phyloP scores from a whole-genome alignment of 768 basidiomycete species.

The Lentinula raphanica region DNA sequence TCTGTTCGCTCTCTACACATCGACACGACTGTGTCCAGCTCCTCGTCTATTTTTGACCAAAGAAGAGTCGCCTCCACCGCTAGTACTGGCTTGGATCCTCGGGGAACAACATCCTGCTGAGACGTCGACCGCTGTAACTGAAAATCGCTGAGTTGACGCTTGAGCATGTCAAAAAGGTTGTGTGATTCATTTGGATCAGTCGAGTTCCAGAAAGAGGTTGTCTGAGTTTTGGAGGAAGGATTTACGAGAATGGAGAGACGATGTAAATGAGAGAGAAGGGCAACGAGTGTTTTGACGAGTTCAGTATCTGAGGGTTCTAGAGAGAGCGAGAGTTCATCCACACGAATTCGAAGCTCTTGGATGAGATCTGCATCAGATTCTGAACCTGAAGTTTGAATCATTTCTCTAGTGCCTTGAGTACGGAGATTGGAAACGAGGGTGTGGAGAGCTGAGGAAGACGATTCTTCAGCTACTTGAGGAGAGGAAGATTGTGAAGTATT shows the following conservation, averaged over 20 bases:
- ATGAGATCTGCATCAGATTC: slow-evolving; percentile 49
- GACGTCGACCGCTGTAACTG: slow-evolving; percentile 52
- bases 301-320: slow-evolving; percentile 47
- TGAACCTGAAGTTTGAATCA: slow-evolving; percentile 39
- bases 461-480: slow-evolving; percentile 23
- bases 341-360: slow-evolving; percentile 51
- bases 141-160: slow-evolving; percentile 62
- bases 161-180: slow-evolving; percentile 56
- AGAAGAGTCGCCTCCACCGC: slow-evolving; percentile 59
- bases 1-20: slow-evolving; percentile 62
- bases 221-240: slow-evolving; percentile 7
- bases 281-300: slow-evolving; percentile 64
- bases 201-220: background rate
- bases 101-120: slow-evolving; percentile 29
- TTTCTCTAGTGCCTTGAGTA: slow-evolving; percentile 35
- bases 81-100: slow-evolving; percentile 39
- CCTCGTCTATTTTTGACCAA: slow-evolving; percentile 70
- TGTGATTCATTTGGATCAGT: slow-evolving; percentile 22
- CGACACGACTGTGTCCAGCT: slow-evolving; percentile 62
- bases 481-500: slow-evolving; percentile 31
- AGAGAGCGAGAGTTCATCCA: slow-evolving; percentile 42
- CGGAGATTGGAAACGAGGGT: slow-evolving; percentile 62
- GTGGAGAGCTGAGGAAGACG: slow-evolving; percentile 44
- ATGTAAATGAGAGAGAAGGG: slow-evolving; percentile 64
- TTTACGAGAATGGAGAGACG: slow-evolving; percentile 44